Evolutionary conservation across 225 moss, liverwort and hornwort species (phyloP).

Genomic region (Thuidium tamariscinum): DNA sequence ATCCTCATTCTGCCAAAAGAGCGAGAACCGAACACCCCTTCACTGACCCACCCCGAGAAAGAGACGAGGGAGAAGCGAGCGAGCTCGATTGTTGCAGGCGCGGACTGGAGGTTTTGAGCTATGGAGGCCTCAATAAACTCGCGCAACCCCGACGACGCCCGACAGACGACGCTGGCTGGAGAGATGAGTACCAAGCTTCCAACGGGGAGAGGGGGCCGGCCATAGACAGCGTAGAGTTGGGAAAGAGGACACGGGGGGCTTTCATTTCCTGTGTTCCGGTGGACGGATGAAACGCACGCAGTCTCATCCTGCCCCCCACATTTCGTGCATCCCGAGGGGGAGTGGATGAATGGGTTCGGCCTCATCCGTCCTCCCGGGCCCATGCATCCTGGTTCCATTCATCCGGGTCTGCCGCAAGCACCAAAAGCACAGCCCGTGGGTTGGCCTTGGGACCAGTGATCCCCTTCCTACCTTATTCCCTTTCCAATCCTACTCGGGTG

Average conservation of each 20-base stretch:
- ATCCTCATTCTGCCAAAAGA: conserved; percentile 11
- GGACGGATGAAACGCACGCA: not conserved
- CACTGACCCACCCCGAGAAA: not conserved
- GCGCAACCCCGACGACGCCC: not conserved
- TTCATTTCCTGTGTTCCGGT: not conserved
- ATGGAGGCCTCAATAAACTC: conserved; percentile 1
- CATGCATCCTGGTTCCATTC: not conserved
- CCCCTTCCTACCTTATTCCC: not conserved
- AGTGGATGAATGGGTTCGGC: not conserved
- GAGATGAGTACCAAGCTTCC: not conserved
- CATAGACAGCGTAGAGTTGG: not conserved
- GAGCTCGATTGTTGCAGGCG: not conserved
- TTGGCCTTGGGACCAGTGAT: conserved; percentile 1
- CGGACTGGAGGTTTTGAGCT: conserved; percentile 2
- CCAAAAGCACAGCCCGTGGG: conserved; percentile 22
- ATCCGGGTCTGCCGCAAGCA: not conserved
- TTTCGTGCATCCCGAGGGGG: not conserved
- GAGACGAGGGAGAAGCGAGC: not conserved
- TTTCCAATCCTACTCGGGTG: not conserved
- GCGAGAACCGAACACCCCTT: not conserved
- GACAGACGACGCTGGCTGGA: not conserved
- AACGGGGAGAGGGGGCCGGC: not conserved
- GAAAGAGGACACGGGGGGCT: conserved; percentile 17
- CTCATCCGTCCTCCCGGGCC: not conserved
- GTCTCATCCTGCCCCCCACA: not conserved